These are phyloP conservation scores for Entelexis paramagnoliae DNA, from an alignment of 1,139 yeast species.

Conservation along the genomic window DNA sequence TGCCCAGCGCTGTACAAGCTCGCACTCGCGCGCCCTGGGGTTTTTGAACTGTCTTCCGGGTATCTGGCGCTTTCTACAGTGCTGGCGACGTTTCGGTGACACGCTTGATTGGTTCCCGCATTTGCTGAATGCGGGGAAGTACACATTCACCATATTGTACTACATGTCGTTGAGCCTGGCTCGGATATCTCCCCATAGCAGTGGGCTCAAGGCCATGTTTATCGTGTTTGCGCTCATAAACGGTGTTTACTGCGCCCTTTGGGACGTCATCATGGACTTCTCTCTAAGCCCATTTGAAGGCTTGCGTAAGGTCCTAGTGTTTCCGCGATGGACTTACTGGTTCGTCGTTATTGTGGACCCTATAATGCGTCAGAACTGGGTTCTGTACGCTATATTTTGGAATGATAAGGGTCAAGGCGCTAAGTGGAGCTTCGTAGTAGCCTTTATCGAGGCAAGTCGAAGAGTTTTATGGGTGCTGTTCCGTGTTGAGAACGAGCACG, in stretches of 20 bases:
- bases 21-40: slow-evolving; percentile 65
- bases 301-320: slow-evolving; percentile 63
- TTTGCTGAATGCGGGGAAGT: slow-evolving; percentile 79
- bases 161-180: slow-evolving; percentile 70
- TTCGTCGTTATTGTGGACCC: slow-evolving; percentile 64
- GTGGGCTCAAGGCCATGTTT: slow-evolving; percentile 44
- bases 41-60: slow-evolving; percentile 77
- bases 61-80: slow-evolving; percentile 82
- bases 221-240: slow-evolving; percentile 67
- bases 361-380: slow-evolving; percentile 77
- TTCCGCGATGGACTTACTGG: slow-evolving; percentile 53
- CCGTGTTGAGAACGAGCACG: slow-evolving; percentile 93
- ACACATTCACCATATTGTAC: slow-evolving; percentile 54
- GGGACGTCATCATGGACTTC: slow-evolving; percentile 98
- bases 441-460: slow-evolving; percentile 68
- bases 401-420: slow-evolving; percentile 80
- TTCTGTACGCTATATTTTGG: slow-evolving; percentile 63
- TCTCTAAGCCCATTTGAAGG: slow-evolving; percentile 55
- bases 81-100: slow-evolving; percentile 82
- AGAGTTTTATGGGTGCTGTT: slow-evolving; percentile 82
- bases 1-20: slow-evolving; percentile 55
- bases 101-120: slow-evolving; percentile 97
- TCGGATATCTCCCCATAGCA: slow-evolving; percentile 45
- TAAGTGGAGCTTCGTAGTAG: slow-evolving; percentile 73
- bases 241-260: slow-evolving; percentile 55